Conservation (phyloP, 495 filamentous ascomycete species). For the Penicillium macrosclerotiorum region DNA sequence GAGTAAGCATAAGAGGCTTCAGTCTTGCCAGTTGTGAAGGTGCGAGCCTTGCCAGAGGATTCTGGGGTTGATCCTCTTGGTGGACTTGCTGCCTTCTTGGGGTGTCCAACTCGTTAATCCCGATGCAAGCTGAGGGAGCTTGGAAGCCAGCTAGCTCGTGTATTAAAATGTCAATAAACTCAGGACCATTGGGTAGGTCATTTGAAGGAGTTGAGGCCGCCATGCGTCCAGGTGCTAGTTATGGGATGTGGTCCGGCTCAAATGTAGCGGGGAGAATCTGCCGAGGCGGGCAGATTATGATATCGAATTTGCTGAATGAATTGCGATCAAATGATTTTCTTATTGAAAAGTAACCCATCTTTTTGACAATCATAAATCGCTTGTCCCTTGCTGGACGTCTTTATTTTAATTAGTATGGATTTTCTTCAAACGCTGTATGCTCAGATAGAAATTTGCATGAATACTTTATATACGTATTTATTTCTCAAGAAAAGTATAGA, state of each 20-base stretch:
- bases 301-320: not conserved
- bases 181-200: not conserved
- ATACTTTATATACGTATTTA: no score
- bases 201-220: not conserved
- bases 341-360: no score
- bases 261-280: not conserved
- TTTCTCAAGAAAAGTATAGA: no score
- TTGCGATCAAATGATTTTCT: not conserved
- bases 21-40: conserved; percentile 17
- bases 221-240: not conserved
- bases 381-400: no score
- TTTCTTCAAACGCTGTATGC: no score
- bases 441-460: no score
- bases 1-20: conserved; percentile 48
- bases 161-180: conserved; percentile 33
- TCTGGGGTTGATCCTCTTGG: conserved; percentile 13
- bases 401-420: no score
- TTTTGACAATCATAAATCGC: no score
- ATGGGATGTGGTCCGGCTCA: not conserved
- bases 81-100: conserved; percentile 3
- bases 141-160: conserved; percentile 19
- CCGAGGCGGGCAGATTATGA: not conserved
- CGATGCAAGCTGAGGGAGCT: not conserved
- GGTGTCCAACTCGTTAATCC: conserved; percentile 1
- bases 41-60: conserved; percentile 21